Percentiles rank a stretch among this genome's conserved stretches.
Evolutionary conservation across 345 rosid species (phyloP).

Genomic region (Eucalyptus dawsonii): DNA sequence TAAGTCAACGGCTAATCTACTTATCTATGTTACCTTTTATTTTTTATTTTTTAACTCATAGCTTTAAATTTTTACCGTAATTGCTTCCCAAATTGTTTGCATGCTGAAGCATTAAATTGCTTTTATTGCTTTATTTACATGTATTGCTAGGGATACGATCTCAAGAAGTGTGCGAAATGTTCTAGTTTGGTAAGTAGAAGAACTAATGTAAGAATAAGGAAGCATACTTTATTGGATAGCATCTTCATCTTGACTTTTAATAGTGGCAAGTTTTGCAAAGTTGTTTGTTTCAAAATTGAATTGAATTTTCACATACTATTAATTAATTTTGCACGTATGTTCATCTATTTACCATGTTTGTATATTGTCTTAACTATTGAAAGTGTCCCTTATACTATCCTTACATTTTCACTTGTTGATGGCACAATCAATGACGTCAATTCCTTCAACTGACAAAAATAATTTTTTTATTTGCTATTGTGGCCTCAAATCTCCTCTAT

Average conservation of each 20-base stretch:
- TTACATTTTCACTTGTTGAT: rapidly evolving
- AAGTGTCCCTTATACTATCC: background rate
- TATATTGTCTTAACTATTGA: too few species aligned
- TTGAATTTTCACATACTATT: background rate
- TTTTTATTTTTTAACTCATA: background rate
- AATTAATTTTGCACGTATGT: background rate
- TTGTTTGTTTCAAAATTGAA: background rate
- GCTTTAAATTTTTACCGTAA: background rate
- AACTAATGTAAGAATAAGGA: background rate
- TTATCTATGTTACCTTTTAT: background rate
- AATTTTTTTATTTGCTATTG: rapidly evolving
- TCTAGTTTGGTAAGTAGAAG: background rate
- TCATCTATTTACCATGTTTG: background rate
- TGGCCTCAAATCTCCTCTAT: background rate
- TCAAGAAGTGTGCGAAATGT: background rate
- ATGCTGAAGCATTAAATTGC: background rate
- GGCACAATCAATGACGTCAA: rapidly evolving
- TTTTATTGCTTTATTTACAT: background rate
- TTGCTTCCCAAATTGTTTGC: background rate
- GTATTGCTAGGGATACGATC: background rate
- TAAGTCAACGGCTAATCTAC: background rate
- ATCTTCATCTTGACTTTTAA: background rate
- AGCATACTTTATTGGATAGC: background rate
- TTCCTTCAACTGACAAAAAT: rapidly evolving
- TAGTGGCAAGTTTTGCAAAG: background rate